These are phyloP conservation scores for Starmerella apis DNA, from an alignment of 805 yeast genomes.

Conservation along the genomic window DNA sequence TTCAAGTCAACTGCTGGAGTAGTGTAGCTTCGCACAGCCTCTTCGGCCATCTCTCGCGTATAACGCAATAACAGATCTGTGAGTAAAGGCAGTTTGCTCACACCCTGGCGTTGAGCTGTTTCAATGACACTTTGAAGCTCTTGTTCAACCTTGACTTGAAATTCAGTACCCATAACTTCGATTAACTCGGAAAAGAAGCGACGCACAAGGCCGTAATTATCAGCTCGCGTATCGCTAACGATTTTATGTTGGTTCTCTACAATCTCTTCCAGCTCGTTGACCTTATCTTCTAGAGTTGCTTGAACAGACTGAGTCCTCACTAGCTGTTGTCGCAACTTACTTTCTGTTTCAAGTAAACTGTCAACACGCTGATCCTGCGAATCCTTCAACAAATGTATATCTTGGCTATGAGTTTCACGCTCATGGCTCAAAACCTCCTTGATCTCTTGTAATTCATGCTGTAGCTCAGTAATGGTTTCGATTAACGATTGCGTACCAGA, in stretches of 20 bases:
- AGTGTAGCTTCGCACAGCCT: not conserved
- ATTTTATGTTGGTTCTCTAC: slow-evolving; percentile 8
- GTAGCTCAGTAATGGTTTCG: not conserved
- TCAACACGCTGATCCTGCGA: not conserved
- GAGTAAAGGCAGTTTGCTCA: slow-evolving; percentile 23
- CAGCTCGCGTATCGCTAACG: slow-evolving; percentile 4
- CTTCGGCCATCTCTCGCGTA: slow-evolving; percentile 19
- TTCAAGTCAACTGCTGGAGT: not conserved
- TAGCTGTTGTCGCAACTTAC: not conserved
- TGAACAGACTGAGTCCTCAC: not conserved
- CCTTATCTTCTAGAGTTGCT: not conserved
- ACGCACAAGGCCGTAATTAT: slow-evolving; percentile 18
- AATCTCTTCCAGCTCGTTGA: slow-evolving; percentile 1
- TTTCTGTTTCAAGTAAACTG: not conserved
- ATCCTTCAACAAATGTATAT: not conserved
- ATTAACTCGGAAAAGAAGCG: slow-evolving; percentile 21
- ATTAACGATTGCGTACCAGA: not conserved
- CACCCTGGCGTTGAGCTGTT: slow-evolving; percentile 9
- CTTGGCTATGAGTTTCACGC: not conserved
- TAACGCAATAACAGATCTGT: slow-evolving; percentile 18
- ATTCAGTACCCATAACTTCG: slow-evolving; percentile 23
- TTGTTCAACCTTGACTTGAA: slow-evolving; percentile 16
- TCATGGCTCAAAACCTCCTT: not conserved
- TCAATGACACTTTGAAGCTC: slow-evolving; percentile 21
- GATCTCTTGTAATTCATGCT: not conserved